phyloP scores from a whole-genome alignment of 169 alveolate genomes.

The Plasmodium malariae region DNA sequence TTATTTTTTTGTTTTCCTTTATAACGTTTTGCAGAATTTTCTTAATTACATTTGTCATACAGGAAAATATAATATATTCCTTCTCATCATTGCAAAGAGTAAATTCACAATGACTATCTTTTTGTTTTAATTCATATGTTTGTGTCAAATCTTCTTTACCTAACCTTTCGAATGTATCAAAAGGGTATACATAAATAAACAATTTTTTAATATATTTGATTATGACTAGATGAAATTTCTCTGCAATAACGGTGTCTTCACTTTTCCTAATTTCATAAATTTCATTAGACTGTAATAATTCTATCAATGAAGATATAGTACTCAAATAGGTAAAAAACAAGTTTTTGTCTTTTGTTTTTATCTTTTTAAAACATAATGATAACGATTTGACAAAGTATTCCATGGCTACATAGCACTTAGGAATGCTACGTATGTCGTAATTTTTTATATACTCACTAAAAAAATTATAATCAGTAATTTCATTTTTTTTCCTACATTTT shows the following conservation, averaged over 20 bases:
- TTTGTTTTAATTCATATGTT: not conserved
- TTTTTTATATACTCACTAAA: slow-evolving; percentile 8
- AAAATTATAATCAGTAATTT: not conserved
- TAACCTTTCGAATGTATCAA: not conserved
- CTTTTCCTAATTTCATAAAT: not conserved
- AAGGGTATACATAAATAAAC: slow-evolving; percentile 11
- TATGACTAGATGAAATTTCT: slow-evolving; percentile 1
- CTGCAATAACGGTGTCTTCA: slow-evolving; percentile 7
- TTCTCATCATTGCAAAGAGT: slow-evolving; percentile 10
- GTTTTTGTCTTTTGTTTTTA: not conserved
- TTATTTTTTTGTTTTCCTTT: slow-evolving; percentile 48
- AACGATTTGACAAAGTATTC: slow-evolving; percentile 24
- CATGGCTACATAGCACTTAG: slow-evolving; percentile 16
- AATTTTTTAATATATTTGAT: slow-evolving; percentile 22
- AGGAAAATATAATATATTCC: slow-evolving; percentile 18
- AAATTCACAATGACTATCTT: no score
- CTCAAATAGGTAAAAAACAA: slow-evolving; percentile 18
- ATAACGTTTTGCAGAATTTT: slow-evolving; percentile 22
- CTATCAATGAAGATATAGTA: slow-evolving; percentile 25
- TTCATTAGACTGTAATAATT: not conserved
- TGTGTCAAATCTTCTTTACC: not conserved
- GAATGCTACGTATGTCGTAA: slow-evolving; percentile 36
- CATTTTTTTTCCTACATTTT: not conserved
- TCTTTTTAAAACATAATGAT: not conserved
- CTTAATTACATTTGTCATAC: slow-evolving; percentile 20